phyloP scores from a whole-genome alignment of 352 stramenopile species.

The Phytophthora palmivora region DNA sequence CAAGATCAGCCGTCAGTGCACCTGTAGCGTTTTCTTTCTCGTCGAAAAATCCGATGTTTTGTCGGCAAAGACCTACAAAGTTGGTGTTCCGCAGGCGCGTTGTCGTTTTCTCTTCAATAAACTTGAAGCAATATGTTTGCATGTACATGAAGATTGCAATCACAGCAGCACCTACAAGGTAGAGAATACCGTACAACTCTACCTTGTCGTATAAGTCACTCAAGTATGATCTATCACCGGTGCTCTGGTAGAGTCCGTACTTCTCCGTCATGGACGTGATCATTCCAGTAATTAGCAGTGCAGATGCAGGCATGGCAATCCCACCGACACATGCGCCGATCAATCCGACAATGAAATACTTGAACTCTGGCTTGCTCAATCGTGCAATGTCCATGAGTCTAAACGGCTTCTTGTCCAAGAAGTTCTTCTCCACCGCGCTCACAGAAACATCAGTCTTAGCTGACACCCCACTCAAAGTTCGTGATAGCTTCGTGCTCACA shows the following conservation, averaged over 20 bases:
- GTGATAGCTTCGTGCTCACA: too few species aligned
- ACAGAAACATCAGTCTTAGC: too few species aligned
- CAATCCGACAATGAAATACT: conserved; percentile 29
- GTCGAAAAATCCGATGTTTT: conserved; percentile 81
- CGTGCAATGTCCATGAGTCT: conserved; percentile 12
- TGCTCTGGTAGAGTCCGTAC: conserved; percentile 43
- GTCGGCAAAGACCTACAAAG: conserved; percentile 46
- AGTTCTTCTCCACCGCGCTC: too few species aligned
- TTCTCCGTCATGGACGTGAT: conserved; percentile 56
- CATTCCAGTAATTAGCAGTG: conserved; percentile 51
- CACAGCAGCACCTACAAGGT: conserved; percentile 39
- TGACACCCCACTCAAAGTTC: too few species aligned
- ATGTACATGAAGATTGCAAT: conserved; percentile 49
- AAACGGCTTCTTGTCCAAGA: too few species aligned
- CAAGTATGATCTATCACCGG: conserved; percentile 33
- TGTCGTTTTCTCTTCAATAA: conserved; percentile 59
- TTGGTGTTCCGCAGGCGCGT: conserved; percentile 53
- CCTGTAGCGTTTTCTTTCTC: conserved; percentile 66
- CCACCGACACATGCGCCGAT: conserved; percentile 33
- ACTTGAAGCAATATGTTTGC: too few species aligned
- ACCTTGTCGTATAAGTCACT: conserved; percentile 48
- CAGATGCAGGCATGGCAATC: conserved; percentile 43
- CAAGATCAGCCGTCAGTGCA: too few species aligned
- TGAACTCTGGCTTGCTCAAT: conserved; percentile 17
- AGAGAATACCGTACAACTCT: conserved; percentile 28